Base-by-base conservation (phyloP, 805 yeast genomes). In the Komagataella mondaviorum region DNA sequence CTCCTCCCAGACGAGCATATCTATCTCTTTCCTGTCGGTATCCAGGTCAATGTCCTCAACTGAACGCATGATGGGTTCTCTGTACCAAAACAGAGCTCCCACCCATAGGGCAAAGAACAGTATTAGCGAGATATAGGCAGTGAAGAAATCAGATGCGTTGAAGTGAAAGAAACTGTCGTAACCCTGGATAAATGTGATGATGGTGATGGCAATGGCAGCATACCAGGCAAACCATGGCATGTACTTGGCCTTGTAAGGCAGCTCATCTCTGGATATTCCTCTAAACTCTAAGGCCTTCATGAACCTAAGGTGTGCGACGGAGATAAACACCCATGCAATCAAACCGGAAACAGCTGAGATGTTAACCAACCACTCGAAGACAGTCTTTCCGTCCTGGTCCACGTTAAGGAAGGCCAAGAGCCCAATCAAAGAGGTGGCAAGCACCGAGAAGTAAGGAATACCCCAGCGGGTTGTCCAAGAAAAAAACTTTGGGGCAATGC, bases 311-410 rank as follows among this genome's bases (percentile, higher is more conserved):
- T 83, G 90, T 2, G 85, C 71, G 48, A 76, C 64, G 24, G 81
- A 72, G 54, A 84, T 83, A 62, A 79, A 76, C 49, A 80, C 74
- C 90, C 90, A 83, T 16, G 86, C 75, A 57, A 83, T 80, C 56
- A 84, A 72, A 53, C 90, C 90, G 8, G 89, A 82, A 49, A 83
- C 83, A 24, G 86, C 85, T n/a, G 87, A 77, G 58, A 85, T 83
- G 63, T 83, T 83, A 57, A 83, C 67, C 53, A 85, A 71, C 90
- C 90, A 85, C 60, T 75, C 69, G 68, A 85, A 85, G 30, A 81
- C 89, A 3, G 74, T 71, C 45, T 63, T 61, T 52, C 85, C 85
- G 52, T 75, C 69, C 18, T 68, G 63, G 5, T 83, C 73, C 17
- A 78, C 78, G 48, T 69, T 71, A 67, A 85, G 66, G 69, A 76